Evolutionary conservation across 2,329 filamentous ascomycete genomes (phyloP).

Genomic region (Akanthomyces dipterigenus): DNA sequence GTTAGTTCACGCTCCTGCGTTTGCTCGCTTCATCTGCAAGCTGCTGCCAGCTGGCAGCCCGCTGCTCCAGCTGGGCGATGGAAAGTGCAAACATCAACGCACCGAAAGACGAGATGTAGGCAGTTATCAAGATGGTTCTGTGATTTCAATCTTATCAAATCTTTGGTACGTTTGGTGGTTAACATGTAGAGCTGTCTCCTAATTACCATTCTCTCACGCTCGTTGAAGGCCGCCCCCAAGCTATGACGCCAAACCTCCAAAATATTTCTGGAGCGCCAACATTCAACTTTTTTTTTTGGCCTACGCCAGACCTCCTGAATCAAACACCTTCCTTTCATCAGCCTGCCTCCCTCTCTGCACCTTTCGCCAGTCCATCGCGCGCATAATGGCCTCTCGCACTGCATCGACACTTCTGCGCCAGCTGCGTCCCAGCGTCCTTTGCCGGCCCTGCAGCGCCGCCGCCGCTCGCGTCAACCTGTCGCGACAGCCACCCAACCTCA

Average conservation of each 20-base stretch:
- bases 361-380: not conserved
- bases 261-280: conserved; percentile 6
- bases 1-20: not conserved
- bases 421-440: conserved; percentile 10
- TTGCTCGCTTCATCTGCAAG: conserved; percentile 9
- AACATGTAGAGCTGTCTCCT: too few species aligned
- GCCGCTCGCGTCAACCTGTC: conserved; percentile 10
- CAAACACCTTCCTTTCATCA: too few species aligned
- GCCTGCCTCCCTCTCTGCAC: not conserved
- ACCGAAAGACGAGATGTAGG: too few species aligned
- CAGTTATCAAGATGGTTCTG: not conserved
- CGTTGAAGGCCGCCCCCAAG: not conserved
- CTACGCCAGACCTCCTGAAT: not conserved
- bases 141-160: not conserved
- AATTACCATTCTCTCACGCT: not conserved
- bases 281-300: not conserved
- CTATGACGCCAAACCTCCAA: conserved; percentile 3
- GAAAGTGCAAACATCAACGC: conserved; percentile 4
- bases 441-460: conserved; percentile 15
- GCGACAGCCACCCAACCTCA: conserved; percentile 11
- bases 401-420: conserved; percentile 15
- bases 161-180: too few species aligned
- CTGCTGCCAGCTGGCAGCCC: not conserved
- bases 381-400: conserved; percentile 25
- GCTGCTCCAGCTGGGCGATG: not conserved